Conservation (phyloP, 345 rosid genomes). For the Populus deltoides region DNA sequence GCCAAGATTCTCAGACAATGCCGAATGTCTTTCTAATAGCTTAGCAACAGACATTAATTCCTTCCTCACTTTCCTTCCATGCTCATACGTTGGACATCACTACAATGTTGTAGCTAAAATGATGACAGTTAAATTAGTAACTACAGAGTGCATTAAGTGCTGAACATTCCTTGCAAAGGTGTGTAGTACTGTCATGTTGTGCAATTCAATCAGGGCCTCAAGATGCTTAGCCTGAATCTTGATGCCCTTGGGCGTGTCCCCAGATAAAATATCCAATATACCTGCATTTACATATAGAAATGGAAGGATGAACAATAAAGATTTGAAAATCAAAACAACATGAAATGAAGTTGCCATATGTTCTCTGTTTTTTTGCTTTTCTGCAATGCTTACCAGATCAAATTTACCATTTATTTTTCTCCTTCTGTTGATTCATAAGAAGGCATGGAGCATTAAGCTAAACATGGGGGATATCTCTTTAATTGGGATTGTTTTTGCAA, state of each 20-base stretch:
- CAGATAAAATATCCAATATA: slow-evolving; percentile 77
- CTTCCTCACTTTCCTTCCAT: not conserved
- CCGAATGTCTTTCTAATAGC: too few species aligned
- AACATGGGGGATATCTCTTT: too few species aligned
- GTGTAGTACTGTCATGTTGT: slow-evolving; percentile 59
- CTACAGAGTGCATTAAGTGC: slow-evolving; percentile 33
- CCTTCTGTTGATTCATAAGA: too few species aligned
- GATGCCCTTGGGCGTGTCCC: slow-evolving; percentile 85
- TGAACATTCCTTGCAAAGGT: slow-evolving; percentile 84
- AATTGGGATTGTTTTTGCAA: too few species aligned
- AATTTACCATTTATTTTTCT: too few species aligned
- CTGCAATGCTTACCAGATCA: too few species aligned
- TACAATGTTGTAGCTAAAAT: not conserved
- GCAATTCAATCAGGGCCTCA: slow-evolving; percentile 85
- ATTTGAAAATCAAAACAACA: not conserved
- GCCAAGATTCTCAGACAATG: too few species aligned
- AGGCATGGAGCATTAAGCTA: too few species aligned
- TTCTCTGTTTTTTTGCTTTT: too few species aligned
- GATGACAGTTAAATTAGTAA: too few species aligned
- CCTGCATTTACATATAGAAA: slow-evolving; percentile 43
- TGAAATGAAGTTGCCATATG: not conserved
- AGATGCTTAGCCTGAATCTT: slow-evolving; percentile 89
- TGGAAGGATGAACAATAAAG: slow-evolving; percentile 2
- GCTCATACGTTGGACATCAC: not conserved
- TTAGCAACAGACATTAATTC: too few species aligned